phyloP scores from a whole-genome alignment of 2,329 filamentous ascomycete genomes.

The Rachicladosporium sp. region DNA sequence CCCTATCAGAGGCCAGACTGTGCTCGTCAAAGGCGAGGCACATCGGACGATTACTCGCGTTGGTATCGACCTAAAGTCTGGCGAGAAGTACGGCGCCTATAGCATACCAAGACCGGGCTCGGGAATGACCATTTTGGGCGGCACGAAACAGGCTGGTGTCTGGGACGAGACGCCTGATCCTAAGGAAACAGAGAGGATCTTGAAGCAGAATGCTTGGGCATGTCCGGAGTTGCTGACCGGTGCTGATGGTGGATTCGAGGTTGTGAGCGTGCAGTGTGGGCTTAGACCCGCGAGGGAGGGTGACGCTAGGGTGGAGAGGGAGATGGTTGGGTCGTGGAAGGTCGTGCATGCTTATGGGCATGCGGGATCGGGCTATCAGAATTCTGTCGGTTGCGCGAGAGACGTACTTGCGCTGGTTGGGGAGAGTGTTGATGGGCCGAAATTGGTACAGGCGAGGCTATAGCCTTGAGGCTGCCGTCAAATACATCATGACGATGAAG shows the following conservation, averaged over 20 bases:
- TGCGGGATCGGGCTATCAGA: slow-evolving; percentile 32
- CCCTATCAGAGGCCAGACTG: slow-evolving; percentile 35
- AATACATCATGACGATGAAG: too few species aligned
- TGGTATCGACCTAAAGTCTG: slow-evolving; percentile 3
- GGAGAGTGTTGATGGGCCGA: slow-evolving; percentile 12
- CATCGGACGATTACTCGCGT: slow-evolving; percentile 17
- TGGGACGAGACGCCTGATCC: slow-evolving; percentile 24
- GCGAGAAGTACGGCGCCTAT: slow-evolving; percentile 24
- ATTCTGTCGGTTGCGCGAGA: slow-evolving; percentile 19
- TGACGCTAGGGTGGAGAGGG: slow-evolving; percentile 31
- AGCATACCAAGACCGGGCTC: slow-evolving; percentile 31
- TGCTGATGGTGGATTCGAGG: slow-evolving; percentile 28
- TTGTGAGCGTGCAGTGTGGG: slow-evolving; percentile 31
- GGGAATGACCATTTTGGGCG: slow-evolving; percentile 32
- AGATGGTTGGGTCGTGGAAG: slow-evolving; percentile 20
- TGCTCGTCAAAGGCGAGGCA: slow-evolving; percentile 33
- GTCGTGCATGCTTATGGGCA: slow-evolving; percentile 38
- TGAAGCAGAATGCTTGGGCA: slow-evolving; percentile 24
- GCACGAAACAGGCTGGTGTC: slow-evolving; percentile 29
- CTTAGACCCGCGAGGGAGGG: slow-evolving; percentile 33
- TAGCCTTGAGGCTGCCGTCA: slow-evolving; percentile 2
- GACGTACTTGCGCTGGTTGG: slow-evolving; percentile 17
- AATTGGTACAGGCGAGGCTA: slow-evolving; percentile 9
- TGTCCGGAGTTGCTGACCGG: slow-evolving; percentile 25
- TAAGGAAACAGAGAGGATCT: slow-evolving; percentile 24